phyloP scores from a whole-genome alignment of 1,284 basidiomycete species.

The Ceratobasidium papillatum region DNA sequence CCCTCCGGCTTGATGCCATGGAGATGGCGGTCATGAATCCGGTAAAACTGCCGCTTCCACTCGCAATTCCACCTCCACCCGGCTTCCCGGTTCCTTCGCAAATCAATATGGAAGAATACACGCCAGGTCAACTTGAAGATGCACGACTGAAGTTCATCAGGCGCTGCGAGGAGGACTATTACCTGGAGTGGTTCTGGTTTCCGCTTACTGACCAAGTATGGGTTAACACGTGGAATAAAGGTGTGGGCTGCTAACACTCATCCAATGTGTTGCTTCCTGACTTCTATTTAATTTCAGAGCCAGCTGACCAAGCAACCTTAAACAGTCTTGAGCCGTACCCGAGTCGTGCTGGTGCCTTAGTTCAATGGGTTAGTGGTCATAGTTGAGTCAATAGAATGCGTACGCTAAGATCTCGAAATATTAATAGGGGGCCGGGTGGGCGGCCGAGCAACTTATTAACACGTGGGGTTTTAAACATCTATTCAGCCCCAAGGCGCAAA shows the following conservation, averaged over 20 bases:
- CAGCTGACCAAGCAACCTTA: not conserved
- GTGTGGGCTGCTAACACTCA: not conserved
- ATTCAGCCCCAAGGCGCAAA: constrained; percentile 15
- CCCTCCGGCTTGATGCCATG: constrained; percentile 42
- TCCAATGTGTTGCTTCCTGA: not conserved
- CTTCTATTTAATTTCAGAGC: not conserved
- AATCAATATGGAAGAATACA: constrained; percentile 33
- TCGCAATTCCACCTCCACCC: constrained; percentile 44
- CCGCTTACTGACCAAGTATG: constrained; percentile 43
- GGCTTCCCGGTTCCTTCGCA: constrained; percentile 36
- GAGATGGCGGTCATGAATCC: constrained; percentile 43
- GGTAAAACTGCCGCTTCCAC: constrained; percentile 41
- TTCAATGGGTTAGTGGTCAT: constrained; percentile 17
- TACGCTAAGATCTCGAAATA: too few relatives aligned
- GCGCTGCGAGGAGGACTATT: constrained; percentile 44
- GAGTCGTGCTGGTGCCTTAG: not conserved
- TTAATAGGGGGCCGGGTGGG: constrained; percentile 18
- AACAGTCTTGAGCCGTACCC: constrained; percentile 14
- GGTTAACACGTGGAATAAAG: constrained; percentile 45
- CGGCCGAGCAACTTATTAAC: constrained; percentile 20
- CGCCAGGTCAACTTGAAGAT: constrained; percentile 36
- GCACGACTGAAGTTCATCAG: constrained; percentile 40
- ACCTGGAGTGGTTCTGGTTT: constrained; percentile 46
- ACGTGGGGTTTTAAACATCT: not conserved
- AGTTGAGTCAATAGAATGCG: too few relatives aligned